Percentiles rank a stretch among this genome's conserved stretches.
Conservation (phyloP, 192 early-diverging fungal species). For the Mortierella claussenii region DNA sequence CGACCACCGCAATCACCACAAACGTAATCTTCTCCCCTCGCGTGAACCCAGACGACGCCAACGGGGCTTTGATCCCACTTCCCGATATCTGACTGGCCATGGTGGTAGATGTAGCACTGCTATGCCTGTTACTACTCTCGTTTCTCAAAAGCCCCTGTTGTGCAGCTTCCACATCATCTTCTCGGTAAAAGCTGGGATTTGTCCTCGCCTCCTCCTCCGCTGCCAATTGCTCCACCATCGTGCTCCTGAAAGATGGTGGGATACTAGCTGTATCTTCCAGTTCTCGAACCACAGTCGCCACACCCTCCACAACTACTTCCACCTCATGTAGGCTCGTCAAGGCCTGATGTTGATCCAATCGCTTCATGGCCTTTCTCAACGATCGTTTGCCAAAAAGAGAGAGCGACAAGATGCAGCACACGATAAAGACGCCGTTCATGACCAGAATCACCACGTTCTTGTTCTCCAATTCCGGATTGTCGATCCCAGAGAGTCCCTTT, state of each 20-base stretch:
- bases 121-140: background rate
- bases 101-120: background rate
- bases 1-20: conserved; percentile 27
- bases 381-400: conserved; percentile 58
- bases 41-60: conserved; percentile 41
- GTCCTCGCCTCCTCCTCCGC: conserved; percentile 17
- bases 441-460: conserved; percentile 54
- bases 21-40: conserved; percentile 50
- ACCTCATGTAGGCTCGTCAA: conserved; percentile 21
- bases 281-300: conserved; percentile 27
- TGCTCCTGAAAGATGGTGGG: conserved; percentile 16
- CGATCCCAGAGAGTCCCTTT: conserved; percentile 55
- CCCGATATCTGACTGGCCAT: background rate
- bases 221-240: conserved; percentile 26
- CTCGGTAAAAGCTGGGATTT: conserved; percentile 5
- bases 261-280: conserved; percentile 34
- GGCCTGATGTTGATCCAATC: conserved; percentile 41
- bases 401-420: conserved; percentile 49
- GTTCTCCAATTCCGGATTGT: conserved; percentile 52
- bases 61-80: background rate
- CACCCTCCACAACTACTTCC: conserved; percentile 32
- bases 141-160: conserved; percentile 4
- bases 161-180: conserved; percentile 19
- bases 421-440: conserved; percentile 56
- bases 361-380: conserved; percentile 51